Conservation (phyloP, 106 monocot genomes). For the Cymbidium sinense region DNA sequence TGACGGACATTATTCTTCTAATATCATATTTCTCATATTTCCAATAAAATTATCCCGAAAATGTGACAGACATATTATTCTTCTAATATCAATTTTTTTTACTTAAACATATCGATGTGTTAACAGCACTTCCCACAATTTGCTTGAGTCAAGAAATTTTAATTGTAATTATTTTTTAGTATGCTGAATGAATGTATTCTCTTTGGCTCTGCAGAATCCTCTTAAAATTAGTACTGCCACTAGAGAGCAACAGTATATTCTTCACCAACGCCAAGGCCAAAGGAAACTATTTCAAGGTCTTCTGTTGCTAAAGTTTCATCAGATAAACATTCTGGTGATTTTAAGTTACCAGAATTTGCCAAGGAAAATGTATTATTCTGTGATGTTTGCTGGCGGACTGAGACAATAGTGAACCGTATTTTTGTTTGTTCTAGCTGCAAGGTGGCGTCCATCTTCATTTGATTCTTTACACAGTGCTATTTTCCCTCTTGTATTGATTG, state of each 20-base stretch:
- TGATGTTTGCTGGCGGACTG: slow-evolving; percentile 69
- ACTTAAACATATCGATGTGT: neutral
- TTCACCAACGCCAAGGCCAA: slow-evolving; percentile 22
- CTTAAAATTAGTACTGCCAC: slow-evolving; percentile 10
- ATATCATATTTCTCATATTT: too few species aligned
- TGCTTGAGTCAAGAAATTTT: neutral
- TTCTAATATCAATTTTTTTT: neutral
- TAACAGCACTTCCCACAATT: neutral
- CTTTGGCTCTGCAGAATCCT: slow-evolving; percentile 29
- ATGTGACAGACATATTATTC: neutral
- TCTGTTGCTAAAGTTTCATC: slow-evolving; percentile 39
- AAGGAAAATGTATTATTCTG: slow-evolving; percentile 49
- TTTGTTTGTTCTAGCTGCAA: slow-evolving; percentile 92
- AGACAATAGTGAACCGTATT: slow-evolving; percentile 74
- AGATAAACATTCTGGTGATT: slow-evolving; percentile 45
- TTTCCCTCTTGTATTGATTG: neutral
- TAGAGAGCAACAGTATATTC: slow-evolving; percentile 15
- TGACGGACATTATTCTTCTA: neutral
- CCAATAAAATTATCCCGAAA: neutral
- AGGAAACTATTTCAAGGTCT: slow-evolving; percentile 42
- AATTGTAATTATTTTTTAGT: neutral
- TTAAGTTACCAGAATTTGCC: slow-evolving; percentile 40
- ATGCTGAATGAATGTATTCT: neutral
- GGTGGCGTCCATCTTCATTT: slow-evolving; percentile 20
- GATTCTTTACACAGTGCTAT: neutral